phyloP scores from a whole-genome alignment of 2,329 filamentous ascomycete species.

The Aspergillus sp. region DNA sequence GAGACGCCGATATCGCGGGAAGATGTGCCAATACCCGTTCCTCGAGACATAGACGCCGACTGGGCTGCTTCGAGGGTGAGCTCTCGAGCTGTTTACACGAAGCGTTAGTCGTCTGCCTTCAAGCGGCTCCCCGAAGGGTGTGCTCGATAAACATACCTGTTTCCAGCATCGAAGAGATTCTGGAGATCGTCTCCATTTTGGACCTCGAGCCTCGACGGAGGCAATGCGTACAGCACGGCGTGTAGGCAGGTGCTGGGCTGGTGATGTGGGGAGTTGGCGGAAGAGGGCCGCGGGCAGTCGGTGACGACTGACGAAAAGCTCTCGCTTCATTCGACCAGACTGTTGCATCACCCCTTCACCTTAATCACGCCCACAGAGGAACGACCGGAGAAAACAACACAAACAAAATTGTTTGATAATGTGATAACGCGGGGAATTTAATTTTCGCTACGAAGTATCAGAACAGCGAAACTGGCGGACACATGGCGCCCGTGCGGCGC shows the following conservation, averaged over 20 bases:
- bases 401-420: neutral
- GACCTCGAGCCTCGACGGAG: slow-evolving; percentile 18
- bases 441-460: neutral
- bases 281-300: slow-evolving; percentile 10
- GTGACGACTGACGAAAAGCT: slow-evolving; percentile 7
- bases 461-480: neutral
- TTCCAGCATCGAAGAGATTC: slow-evolving; percentile 91
- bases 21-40: slow-evolving; percentile 56
- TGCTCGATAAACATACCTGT: slow-evolving; percentile 62
- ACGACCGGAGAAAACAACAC: neutral
- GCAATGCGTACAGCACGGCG: neutral
- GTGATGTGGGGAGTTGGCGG: slow-evolving; percentile 12
- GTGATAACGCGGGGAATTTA: neutral
- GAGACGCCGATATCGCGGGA: slow-evolving; percentile 69
- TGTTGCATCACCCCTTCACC: slow-evolving; percentile 1
- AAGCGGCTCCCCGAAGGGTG: neutral
- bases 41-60: slow-evolving; percentile 65
- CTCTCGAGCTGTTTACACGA: slow-evolving; percentile 70
- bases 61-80: slow-evolving; percentile 96
- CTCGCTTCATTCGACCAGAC: slow-evolving; percentile 2
- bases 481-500: slow-evolving; percentile 20
- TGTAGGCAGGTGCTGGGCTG: neutral
- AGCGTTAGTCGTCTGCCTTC: slow-evolving; percentile 11
- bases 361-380: neutral
- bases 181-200: slow-evolving; percentile 90